Base-by-base conservation (phyloP, 306 rosid genomes). In the Betula pendula region DNA sequence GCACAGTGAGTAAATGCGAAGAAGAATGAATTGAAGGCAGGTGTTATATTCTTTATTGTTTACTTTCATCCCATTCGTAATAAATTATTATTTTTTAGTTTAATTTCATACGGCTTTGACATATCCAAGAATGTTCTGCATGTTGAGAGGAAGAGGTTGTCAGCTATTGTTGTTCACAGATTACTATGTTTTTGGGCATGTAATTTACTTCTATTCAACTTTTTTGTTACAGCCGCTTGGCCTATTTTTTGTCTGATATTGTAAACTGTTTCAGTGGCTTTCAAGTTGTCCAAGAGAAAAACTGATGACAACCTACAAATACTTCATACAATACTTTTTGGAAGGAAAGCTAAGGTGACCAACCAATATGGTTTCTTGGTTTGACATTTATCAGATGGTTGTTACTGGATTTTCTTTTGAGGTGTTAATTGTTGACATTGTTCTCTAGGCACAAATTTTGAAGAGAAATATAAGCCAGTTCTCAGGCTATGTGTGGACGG, bases 201-300 rank as follows among this genome's bases (percentile, higher is more conserved):
- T 50, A 20, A 68, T 75, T 75, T 67, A 31, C 65, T 70, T 51
- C 33, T 63, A 42, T 17, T 71, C 25, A 51, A 76, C 24, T 50
- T 85, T 68, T 75, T 75, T 70, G 77, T 63, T 86, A 56, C 68
- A 35, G 69, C 25, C 74, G 74, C 71, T 59, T 77, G 72, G 15
- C 58, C 33, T 52, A 53, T 74, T 70, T 71, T 76, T 77, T 79
- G 79, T 80, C 81, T 88, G 71, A 83, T 74, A 14, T 71, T 78
- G 56, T 69, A 40, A 88, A 80, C 66, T 89, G 72, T 84, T 91
- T 81, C 90, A 96, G 99, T 96, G 89, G 92, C 97, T 68, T 96
- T 87, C 92, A 96, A 93, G 87, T 77, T 96, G 82, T 89, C 96
- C 0, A 96, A 96, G 96, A 88, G 99, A 86, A 93, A 93, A 84